Evolutionary conservation across 805 yeast species (phyloP).

Genomic region (Isabelozyma pseudorhagii): DNA sequence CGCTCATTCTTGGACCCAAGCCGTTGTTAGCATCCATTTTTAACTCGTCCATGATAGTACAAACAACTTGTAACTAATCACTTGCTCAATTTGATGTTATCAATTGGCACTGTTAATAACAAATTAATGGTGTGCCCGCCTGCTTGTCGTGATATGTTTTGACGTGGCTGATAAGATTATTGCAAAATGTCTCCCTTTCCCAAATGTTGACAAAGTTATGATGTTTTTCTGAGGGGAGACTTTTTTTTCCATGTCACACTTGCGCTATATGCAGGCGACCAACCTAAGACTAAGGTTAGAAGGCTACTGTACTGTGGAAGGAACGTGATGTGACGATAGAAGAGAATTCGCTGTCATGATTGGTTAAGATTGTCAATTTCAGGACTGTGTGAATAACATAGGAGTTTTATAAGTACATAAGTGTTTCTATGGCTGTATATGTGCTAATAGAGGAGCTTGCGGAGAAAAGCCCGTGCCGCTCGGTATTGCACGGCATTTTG

Average conservation of each 20-base stretch:
- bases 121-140: background rate
- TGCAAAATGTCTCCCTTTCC: conserved; percentile 1
- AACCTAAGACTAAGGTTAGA: too few relatives aligned
- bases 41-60: background rate
- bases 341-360: too few relatives aligned
- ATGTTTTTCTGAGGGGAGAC: background rate
- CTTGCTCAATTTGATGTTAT: background rate
- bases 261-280: background rate
- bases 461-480: background rate
- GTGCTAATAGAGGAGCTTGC: too few relatives aligned
- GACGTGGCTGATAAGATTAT: background rate
- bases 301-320: too few relatives aligned
- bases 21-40: background rate
- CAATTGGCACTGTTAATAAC: background rate
- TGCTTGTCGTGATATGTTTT: background rate
- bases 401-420: too few relatives aligned
- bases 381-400: too few relatives aligned
- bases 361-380: too few relatives aligned
- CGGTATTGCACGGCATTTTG: background rate
- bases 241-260: background rate
- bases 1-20: background rate
- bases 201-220: background rate
- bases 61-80: background rate
- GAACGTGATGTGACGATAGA: too few relatives aligned
- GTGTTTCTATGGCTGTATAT: too few relatives aligned